Percentiles rank a stretch among this genome's conserved stretches.
phyloP scores from a whole-genome alignment of 768 basidiomycete genomes.

The Kwoniella bestiolae region DNA sequence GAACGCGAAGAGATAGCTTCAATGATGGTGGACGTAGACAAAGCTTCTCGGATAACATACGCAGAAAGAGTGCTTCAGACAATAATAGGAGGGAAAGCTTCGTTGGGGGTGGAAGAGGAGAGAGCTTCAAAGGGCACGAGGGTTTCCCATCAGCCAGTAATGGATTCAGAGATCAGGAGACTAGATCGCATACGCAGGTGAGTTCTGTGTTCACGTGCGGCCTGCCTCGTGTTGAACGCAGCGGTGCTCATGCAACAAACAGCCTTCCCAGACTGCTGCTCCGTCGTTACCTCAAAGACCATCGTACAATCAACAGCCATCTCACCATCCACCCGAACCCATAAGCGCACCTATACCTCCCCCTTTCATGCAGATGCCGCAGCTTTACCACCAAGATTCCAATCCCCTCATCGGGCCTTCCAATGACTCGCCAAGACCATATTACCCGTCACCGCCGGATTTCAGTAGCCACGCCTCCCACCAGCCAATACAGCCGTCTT shows the following conservation, averaged over 20 bases:
- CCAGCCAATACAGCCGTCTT: background rate
- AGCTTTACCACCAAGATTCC: conserved; percentile 19
- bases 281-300: conserved; percentile 2
- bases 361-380: conserved; percentile 3
- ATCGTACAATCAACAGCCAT: background rate
- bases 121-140: background rate
- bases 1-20: conserved; percentile 8
- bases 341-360: background rate
- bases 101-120: background rate
- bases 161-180: background rate
- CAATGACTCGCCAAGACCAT: conserved; percentile 1
- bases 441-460: conserved; percentile 21
- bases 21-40: background rate
- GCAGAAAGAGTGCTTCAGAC: background rate
- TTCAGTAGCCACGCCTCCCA: background rate
- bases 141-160: background rate
- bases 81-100: background rate
- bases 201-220: background rate
- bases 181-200: background rate
- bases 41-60: background rate
- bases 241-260: background rate
- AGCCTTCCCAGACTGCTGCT: background rate
- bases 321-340: background rate
- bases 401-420: background rate
- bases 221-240: background rate